Evolutionary conservation across 768 basidiomycete species (phyloP), one percentile per base, ranked within the genome.

Genomic region (Agaricus sinodeliciosus): DNA sequence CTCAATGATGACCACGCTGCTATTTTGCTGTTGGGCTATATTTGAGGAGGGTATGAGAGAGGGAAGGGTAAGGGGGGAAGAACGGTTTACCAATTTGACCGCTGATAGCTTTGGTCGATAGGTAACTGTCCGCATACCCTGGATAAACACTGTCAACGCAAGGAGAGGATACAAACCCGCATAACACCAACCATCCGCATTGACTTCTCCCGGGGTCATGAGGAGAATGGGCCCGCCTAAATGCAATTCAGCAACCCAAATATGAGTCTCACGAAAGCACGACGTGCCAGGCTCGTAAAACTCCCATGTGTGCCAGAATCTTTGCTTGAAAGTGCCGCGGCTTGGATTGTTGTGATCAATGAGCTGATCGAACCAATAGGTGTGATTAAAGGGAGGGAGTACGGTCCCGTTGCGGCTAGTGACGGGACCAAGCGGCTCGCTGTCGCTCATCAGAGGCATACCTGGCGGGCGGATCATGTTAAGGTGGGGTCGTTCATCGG

Each of bases 281-380:
- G 34, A 55, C 63, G 34, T 51, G 77, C 79, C 77, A 36, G 67
- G 55, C 63, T 82, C 70, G 57, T 87, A 87, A 59, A 72, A 85
- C 63, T 87, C 81, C 65, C 72, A 84, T 27, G 80, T 80, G 55
- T 79, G 72, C 84, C 84, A 88, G 65, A 76, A 88, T 34, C 87
- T 77, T 66, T 88, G 87, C 62, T 80, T 72, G 67, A 90, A 90
- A n/a, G 85, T 88, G 16, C 87, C 87, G 18, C 79, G 67, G 25
- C 72, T 68, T n/a, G 83, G 79, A 26, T 72, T 70, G 56, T 68
- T 73, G 60, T 79, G 77, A 64, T 79, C 77, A 34, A 84, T 75
- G 55, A 79, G 67, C 54, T 79, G 77, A 58, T 84, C 76, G 60
- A 86, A 86, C 53, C 62, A 65, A 63, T 80, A 86, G 4, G 72